phyloP scores from a whole-genome alignment of 2,329 filamentous ascomycete species.

The Trichoderma atrobrunneum region DNA sequence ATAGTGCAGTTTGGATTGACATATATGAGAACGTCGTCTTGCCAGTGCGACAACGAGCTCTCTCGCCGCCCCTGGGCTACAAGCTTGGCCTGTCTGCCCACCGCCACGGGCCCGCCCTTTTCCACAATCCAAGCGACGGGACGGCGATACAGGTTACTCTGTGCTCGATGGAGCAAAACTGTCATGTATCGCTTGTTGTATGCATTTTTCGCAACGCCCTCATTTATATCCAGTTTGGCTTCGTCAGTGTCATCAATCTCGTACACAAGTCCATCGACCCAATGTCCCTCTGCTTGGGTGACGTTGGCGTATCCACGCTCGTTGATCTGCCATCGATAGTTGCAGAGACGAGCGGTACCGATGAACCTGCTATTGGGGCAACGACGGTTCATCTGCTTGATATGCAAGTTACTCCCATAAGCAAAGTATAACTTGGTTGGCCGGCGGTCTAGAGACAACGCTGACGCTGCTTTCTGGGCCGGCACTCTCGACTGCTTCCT shows the following conservation, averaged over 20 bases:
- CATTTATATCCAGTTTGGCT: conserved; percentile 38
- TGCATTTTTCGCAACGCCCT: conserved; percentile 40
- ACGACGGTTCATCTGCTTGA: conserved; percentile 43
- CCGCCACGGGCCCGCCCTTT: conserved; percentile 33
- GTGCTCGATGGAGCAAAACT: conserved; percentile 35
- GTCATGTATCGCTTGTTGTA: conserved; percentile 38
- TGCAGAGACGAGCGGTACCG: conserved; percentile 38
- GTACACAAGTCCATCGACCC: conserved; percentile 43
- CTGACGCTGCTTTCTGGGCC: conserved; percentile 19
- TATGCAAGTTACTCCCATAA: conserved; percentile 46
- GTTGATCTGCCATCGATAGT: conserved; percentile 47
- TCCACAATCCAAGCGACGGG: conserved; percentile 39
- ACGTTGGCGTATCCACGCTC: conserved; percentile 47
- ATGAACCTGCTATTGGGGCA: conserved; percentile 42
- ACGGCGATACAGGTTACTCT: conserved; percentile 35
- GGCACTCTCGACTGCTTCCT: conserved; percentile 2
- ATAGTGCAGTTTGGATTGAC: conserved; percentile 33
- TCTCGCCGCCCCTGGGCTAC: conserved; percentile 20
- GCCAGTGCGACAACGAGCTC: conserved; percentile 26
- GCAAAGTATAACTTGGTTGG: conserved; percentile 43
- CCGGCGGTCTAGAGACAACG: conserved; percentile 22
- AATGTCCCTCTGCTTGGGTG: conserved; percentile 31
- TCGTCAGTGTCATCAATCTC: conserved; percentile 39
- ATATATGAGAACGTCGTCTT: conserved; percentile 40
- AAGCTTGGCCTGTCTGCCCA: conserved; percentile 26